Evolutionary conservation across 179 eudicot genomes (phyloP).

Genomic region (Patellifolia procumbens): DNA sequence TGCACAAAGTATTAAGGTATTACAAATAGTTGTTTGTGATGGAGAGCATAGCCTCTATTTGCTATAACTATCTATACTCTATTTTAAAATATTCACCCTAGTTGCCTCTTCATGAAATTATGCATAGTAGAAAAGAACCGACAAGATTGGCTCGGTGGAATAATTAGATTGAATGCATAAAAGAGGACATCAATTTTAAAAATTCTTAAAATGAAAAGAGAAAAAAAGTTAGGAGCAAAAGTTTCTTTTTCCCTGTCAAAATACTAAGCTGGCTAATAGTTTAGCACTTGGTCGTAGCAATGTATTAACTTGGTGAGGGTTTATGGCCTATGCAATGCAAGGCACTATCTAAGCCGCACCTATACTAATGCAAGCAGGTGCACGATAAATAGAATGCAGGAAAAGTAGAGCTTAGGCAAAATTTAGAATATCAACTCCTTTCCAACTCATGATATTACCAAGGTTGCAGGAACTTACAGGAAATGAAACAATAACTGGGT

Average conservation of each 20-base stretch:
- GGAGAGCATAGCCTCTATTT: not conserved
- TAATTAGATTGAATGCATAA: not conserved
- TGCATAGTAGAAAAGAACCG: not conserved
- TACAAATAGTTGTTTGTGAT: no score
- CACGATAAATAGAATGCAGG: not conserved
- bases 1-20: not conserved
- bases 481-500: slow-evolving; percentile 84
- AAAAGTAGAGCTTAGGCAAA: not conserved
- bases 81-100: not conserved
- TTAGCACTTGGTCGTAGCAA: not conserved
- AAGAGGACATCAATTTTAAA: not conserved
- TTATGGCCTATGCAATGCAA: not conserved
- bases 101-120: not conserved
- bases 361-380: not conserved
- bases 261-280: not conserved
- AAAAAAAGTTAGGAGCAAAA: not conserved
- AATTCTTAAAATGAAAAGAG: not conserved
- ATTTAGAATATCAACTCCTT: not conserved
- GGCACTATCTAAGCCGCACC: not conserved
- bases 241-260: not conserved
- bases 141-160: not conserved
- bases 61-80: not conserved
- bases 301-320: not conserved
- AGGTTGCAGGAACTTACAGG: slow-evolving; percentile 58
- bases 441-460: not conserved